Conservation (phyloP, 306 rosid genomes). For the Trifolium repens region DNA sequence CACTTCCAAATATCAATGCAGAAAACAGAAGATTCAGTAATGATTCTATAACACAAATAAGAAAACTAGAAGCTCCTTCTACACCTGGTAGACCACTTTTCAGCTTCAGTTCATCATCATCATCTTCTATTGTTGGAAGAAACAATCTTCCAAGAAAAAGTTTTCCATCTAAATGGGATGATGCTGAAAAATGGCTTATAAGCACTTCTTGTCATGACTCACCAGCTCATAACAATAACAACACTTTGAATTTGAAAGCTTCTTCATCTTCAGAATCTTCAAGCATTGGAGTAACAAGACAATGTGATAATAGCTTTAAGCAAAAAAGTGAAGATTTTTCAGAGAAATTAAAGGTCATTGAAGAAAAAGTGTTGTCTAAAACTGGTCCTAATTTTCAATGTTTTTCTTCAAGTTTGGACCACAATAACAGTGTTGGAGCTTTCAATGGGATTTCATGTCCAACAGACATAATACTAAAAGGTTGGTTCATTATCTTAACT, state of each 20-base stretch:
- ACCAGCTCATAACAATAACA: constrained; percentile 61
- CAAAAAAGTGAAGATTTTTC: constrained; percentile 63
- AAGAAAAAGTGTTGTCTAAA: constrained; percentile 67
- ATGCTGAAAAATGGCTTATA: constrained; percentile 97
- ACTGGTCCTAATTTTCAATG: constrained; percentile 52
- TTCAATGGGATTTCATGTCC: constrained; percentile 60
- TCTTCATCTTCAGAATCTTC: constrained; percentile 46
- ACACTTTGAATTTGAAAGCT: constrained; percentile 47
- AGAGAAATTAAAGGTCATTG: constrained; percentile 68
- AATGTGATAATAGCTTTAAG: constrained; percentile 54
- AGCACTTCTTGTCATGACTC: constrained; percentile 83
- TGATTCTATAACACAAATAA: constrained; percentile 58
- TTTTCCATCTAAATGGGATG: constrained; percentile 98
- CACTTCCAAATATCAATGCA: constrained; percentile 50
- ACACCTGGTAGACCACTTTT: constrained; percentile 95
- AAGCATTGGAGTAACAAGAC: constrained; percentile 45
- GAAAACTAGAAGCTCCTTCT: constrained; percentile 72
- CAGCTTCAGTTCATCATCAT: constrained; percentile 58
- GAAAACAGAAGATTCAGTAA: constrained; percentile 51
- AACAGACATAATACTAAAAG: constrained; percentile 78
- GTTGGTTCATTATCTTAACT: constrained; percentile 53
- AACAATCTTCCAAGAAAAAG: constrained; percentile 66
- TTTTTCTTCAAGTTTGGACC: constrained; percentile 61
- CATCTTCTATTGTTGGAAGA: constrained; percentile 28
- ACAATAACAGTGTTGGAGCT: constrained; percentile 50